Evolutionary conservation across 192 early-diverging fungal species (phyloP).

Genomic region (Dissophora globulifera): DNA sequence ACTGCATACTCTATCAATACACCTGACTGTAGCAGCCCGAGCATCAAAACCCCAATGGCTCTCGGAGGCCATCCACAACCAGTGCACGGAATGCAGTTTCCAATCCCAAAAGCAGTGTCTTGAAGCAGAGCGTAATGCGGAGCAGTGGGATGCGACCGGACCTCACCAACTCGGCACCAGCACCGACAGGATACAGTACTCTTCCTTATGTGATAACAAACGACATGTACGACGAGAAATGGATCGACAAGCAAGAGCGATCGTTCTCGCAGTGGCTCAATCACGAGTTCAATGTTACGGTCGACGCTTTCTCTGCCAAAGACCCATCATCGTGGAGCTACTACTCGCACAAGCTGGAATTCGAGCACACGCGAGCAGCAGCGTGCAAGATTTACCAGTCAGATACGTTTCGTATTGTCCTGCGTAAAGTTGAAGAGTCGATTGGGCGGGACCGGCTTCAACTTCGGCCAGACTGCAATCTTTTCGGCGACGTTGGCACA

Average conservation of each 20-base stretch:
- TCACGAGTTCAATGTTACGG: conserved; percentile 45
- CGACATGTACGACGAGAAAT: conserved; percentile 55
- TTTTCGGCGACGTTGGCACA: conserved; percentile 36
- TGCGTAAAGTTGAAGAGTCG: conserved; percentile 52
- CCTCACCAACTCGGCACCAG: background rate
- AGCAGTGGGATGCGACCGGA: conserved; percentile 10
- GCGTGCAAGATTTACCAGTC: conserved; percentile 55
- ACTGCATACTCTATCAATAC: background rate
- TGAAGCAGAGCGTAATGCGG: conserved; percentile 40
- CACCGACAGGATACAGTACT: conserved; percentile 41
- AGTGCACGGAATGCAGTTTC: conserved; percentile 1
- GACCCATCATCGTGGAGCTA: conserved; percentile 49
- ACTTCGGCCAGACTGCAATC: conserved; percentile 31
- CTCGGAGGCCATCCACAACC: conserved; percentile 3
- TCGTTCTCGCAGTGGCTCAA: conserved; percentile 53
- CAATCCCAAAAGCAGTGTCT: conserved; percentile 10
- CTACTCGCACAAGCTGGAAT: conserved; percentile 49
- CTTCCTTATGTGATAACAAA: conserved; percentile 51
- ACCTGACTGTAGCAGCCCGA: conserved; percentile 23
- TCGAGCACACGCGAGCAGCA: conserved; percentile 39
- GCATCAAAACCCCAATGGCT: conserved; percentile 22
- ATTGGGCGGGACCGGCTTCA: conserved; percentile 39
- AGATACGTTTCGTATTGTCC: conserved; percentile 38
- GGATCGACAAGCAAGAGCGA: conserved; percentile 56
- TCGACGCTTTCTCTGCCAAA: conserved; percentile 37